phyloP scores from a whole-genome alignment of 257 asterid genomes.

The Coffea eugenioides region DNA sequence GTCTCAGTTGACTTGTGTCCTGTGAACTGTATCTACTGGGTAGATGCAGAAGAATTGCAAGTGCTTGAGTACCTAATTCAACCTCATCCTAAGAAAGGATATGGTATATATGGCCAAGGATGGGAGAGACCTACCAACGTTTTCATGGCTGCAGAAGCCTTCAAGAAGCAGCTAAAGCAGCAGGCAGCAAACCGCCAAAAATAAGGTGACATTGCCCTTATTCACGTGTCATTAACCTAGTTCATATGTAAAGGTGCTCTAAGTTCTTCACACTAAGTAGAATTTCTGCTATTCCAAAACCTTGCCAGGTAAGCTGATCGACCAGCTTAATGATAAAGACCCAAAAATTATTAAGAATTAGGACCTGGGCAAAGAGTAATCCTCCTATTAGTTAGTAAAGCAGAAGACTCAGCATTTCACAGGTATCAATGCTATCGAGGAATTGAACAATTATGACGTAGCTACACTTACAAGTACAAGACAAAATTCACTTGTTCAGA shows the following conservation, averaged over 20 bases:
- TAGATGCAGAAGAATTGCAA: constrained; percentile 43
- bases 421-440: background rate
- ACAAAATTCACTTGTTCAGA: background rate
- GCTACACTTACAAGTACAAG: background rate
- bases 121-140: constrained; percentile 66
- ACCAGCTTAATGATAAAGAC: constrained; percentile 11
- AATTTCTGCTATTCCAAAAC: constrained; percentile 21
- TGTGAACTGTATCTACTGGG: constrained; percentile 68
- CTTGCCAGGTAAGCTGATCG: constrained; percentile 28
- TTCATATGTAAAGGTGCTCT: background rate
- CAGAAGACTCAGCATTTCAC: background rate
- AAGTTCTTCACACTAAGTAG: constrained; percentile 2
- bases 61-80: constrained; percentile 46
- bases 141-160: constrained; percentile 57
- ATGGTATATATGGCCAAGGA: constrained; percentile 64
- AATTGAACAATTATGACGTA: background rate
- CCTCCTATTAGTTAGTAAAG: background rate
- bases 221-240: too few relatives aligned
- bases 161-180: constrained; percentile 31
- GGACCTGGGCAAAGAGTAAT: constrained; percentile 36
- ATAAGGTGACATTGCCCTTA: constrained; percentile 22
- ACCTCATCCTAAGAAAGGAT: constrained; percentile 51
- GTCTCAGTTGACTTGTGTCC: constrained; percentile 59
- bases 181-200: constrained; percentile 14
- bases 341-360: constrained; percentile 30